Evolutionary conservation across 2,329 filamentous ascomycete species (phyloP), one percentile per base, ranked within the genome.

Genomic region (Trichoderma sp.): DNA sequence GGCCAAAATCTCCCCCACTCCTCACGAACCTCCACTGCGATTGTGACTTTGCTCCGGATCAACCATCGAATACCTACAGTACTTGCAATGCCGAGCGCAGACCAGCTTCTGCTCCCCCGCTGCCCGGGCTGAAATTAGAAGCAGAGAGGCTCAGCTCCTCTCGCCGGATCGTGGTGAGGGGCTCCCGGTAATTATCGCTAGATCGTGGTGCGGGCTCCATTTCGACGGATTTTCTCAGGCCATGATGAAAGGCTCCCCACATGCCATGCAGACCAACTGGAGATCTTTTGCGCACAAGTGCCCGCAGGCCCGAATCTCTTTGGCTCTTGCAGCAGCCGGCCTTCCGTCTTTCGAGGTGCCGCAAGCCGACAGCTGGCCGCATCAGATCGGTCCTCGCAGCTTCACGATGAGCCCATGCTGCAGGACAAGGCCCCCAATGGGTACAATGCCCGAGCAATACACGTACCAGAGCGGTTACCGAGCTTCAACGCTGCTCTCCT

Each of bases 111-210:
- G n/a, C 14, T 43, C 34, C 56, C 56, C n/a, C n/a, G 26, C 26
- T 26, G 56, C 18, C 46, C 21, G 39, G n/a, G 34, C 63, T 66
- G 52, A 34, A 66, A 66, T 49, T 58, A 66, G 63, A 66, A 66
- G 51, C 51, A 56, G 10, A 32, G 30, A 34, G 18, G 55, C 55
- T 43, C 56, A 43, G 30, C 28, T 26, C 13, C 30, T 55, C 26
- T 58, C 28, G 52, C 51, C 63, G 63, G 52, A 66, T 66, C 63
- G 46, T 66, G 51, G 52, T 46, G 54, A 59, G 63, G 63, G 52
- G 63, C 63, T 55, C 52, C 54, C 63, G 52, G 52, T 58, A 66
- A 58, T 66, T 66, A 58, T 51, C 52, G 21, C 63, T 66, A 66
- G 63, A 66, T 66, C 52, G 63, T 51, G 30, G 14, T 66, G 46